Evolutionary conservation across 176 grass and related monocot species (phyloP).

Genomic region (Olyra latifolia): DNA sequence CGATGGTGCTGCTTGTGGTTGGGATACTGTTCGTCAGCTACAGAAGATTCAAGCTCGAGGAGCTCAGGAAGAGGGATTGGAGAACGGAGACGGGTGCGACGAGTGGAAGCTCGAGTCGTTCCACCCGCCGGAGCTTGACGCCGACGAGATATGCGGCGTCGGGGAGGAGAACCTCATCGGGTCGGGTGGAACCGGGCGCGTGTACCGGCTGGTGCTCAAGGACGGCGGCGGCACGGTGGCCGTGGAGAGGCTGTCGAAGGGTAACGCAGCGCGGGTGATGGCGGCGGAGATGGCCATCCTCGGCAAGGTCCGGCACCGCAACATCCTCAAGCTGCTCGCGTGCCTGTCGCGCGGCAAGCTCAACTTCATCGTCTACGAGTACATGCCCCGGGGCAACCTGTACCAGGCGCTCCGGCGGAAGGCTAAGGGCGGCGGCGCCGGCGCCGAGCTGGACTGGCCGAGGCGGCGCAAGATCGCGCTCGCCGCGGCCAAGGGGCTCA

Average conservation of each 20-base stretch:
- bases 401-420: constrained; percentile 63
- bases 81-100: constrained; percentile 31
- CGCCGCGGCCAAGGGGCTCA: constrained; percentile 73
- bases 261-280: constrained; percentile 54
- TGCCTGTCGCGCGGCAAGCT: constrained; percentile 77
- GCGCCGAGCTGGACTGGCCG: constrained; percentile 59
- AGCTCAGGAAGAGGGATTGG: constrained; percentile 48
- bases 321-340: constrained; percentile 88
- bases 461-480: constrained; percentile 57
- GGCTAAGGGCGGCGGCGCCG: constrained; percentile 21
- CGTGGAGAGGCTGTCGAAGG: constrained; percentile 80
- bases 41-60: constrained; percentile 68
- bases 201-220: constrained; percentile 71
- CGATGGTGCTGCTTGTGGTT: constrained; percentile 49
- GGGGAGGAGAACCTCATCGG: constrained; percentile 74
- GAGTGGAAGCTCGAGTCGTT: constrained; percentile 90
- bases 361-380: constrained; percentile 87
- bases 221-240: constrained; percentile 52
- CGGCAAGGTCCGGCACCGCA: constrained; percentile 71
- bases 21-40: constrained; percentile 66
- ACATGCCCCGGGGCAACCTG: constrained; percentile 82
- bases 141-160: constrained; percentile 65
- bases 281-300: constrained; percentile 74
- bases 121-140: constrained; percentile 70
- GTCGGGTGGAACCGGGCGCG: constrained; percentile 66